Conservation (phyloP, 2,329 filamentous ascomycete species). For the Didymella exigua region DNA sequence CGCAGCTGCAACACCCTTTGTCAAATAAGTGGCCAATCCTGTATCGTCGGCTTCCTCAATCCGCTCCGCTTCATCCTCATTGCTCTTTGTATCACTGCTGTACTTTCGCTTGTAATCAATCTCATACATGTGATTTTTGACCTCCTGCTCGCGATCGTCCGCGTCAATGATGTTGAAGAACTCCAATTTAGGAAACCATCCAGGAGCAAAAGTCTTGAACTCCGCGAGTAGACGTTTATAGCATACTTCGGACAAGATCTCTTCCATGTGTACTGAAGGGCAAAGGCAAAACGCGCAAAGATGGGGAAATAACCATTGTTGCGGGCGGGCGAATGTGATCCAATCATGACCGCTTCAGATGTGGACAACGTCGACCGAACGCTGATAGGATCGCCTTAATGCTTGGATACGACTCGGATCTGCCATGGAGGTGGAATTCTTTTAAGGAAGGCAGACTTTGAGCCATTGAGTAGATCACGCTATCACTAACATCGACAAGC, state of each 20-base stretch:
- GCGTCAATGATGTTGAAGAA: conserved; percentile 1
- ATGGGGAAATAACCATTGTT: neutral
- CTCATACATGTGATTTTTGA: neutral
- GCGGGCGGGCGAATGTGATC: neutral
- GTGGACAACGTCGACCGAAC: neutral
- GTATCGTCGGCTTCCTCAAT: too few relatives aligned
- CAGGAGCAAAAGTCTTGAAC: neutral
- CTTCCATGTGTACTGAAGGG: neutral
- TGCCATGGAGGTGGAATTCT: neutral
- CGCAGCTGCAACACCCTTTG: neutral
- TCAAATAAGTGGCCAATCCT: neutral
- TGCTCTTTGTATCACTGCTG: neutral
- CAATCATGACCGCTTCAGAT: neutral
- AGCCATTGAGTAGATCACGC: neutral
- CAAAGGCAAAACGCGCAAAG: neutral
- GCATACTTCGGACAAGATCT: neutral
- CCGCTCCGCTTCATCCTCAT: neutral
- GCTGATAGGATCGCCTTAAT: neutral
- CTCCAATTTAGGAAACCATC: neutral
- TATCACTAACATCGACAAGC: neutral
- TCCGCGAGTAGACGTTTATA: neutral
- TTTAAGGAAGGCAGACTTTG: neutral
- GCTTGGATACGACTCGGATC: neutral
- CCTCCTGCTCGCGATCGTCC: neutral
- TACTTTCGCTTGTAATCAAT: neutral